Evolutionary conservation across 1,284 basidiomycete species (phyloP), one percentile per base, ranked within the genome.

Genomic region (Pseudozyma flocculosa): DNA sequence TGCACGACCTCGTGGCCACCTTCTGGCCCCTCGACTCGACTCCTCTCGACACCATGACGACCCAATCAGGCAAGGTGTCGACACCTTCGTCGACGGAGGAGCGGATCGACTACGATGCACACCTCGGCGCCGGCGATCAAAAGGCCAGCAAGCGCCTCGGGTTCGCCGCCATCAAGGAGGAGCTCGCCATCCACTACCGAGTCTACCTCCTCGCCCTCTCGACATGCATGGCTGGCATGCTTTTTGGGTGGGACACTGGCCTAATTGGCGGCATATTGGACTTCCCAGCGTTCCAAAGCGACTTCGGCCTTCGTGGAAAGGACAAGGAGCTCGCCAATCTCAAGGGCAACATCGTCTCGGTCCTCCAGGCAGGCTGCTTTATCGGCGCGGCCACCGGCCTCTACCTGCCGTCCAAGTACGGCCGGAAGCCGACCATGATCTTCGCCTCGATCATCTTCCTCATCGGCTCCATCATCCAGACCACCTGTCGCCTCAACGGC

Each of bases 401-500:
- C 42, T 72, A 64, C 40, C 52, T 76, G n/a, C 63, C 72, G 11
- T 60, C 71, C 47, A 52, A 54, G 17, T 73, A 64, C 36, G 74
- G 74, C 40, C 67, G 74, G n/a, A 57, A 54, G 26, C 53, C 38
- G 4, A 54, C 68, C 13, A 65, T 76, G 49, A 47, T 75, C 49
- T 58, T 75, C 38, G 61, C 68, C 5, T 68, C 65, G 22, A 34
- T 49, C 34, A 50, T 74, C 50, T 76, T 75, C 54, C 52, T 71
- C 46, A 46, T 76, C 43, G 73, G 72, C 23, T 73, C 70, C 29
- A 34, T 75, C 23, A 58, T 76, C 32, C 73, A 76, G 52, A 68
- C 61, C 39, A 52, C 53, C 37, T 68, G 72, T 26, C 46, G 54
- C 5, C 49, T 70, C 2, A 32, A 56, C 17, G 61, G 66, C 11